These are phyloP conservation scores for Vaccinium corymbosum DNA, from an alignment of 148 eudicot genomes.

Conservation along the genomic window DNA sequence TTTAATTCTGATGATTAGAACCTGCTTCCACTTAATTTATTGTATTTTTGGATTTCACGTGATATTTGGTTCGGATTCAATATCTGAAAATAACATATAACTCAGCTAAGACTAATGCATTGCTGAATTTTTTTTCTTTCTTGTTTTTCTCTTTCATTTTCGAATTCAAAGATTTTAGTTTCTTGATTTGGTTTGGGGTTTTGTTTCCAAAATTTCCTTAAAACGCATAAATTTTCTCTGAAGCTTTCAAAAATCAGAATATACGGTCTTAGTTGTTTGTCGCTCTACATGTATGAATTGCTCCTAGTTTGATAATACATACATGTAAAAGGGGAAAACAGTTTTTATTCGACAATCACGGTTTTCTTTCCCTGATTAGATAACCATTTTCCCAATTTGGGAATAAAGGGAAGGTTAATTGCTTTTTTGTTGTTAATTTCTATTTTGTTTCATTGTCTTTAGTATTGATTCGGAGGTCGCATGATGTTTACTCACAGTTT, in stretches of 20 bases:
- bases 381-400: neutral
- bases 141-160: neutral
- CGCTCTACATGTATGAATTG: neutral
- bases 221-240: neutral
- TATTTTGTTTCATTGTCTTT: neutral
- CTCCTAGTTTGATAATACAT: constrained; percentile 3
- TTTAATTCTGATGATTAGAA: neutral
- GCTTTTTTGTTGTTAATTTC: neutral
- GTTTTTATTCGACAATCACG: neutral
- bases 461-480: neutral
- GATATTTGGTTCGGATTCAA: neutral
- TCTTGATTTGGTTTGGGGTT: neutral
- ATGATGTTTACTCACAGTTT: neutral
- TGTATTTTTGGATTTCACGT: neutral
- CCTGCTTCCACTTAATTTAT: neutral
- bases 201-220: neutral
- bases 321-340: neutral
- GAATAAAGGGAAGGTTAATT: neutral
- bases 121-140: too few species aligned
- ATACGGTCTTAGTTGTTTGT: neutral
- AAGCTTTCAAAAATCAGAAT: neutral
- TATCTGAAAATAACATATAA: neutral
- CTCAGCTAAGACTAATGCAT: neutral
- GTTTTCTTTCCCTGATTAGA: neutral
- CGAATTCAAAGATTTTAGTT: neutral